Evolutionary conservation across 805 yeast species (phyloP).

Genomic region (Saturnispora ahearnii): DNA sequence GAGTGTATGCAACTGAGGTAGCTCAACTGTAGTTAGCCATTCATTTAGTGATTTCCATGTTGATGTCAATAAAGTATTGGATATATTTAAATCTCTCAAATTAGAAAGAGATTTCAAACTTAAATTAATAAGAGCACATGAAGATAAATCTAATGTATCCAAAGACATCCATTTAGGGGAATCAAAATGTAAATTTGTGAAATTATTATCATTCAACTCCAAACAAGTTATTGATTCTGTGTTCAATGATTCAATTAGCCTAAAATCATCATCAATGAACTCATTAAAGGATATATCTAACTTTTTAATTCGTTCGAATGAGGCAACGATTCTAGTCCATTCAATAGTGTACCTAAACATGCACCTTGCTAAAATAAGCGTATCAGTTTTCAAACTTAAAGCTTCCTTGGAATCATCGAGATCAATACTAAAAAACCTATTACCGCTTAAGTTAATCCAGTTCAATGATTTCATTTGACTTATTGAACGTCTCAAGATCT

Average conservation of each 20-base stretch:
- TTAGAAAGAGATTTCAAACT: background rate
- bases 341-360: background rate
- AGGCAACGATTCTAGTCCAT: slow-evolving; percentile 19
- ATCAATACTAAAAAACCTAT: slow-evolving; percentile 28
- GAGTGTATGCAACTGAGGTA: background rate
- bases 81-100: slow-evolving; percentile 26
- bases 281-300: slow-evolving; percentile 16
- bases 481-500: background rate
- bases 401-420: background rate
- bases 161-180: background rate
- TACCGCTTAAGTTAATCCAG: slow-evolving; percentile 45
- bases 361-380: slow-evolving; percentile 1
- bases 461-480: slow-evolving; percentile 36
- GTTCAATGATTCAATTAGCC: background rate
- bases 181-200: background rate
- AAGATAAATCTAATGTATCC: background rate
- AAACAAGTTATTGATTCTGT: background rate
- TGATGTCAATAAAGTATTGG: slow-evolving; percentile 29
- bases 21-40: background rate
- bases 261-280: slow-evolving; percentile 4
- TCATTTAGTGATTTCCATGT: background rate
- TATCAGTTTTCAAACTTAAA: background rate
- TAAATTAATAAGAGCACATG: background rate
- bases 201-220: background rate
- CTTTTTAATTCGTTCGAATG: slow-evolving; percentile 36